Conservation (phyloP, 2,329 filamentous ascomycete genomes). For the Bipolaris bicolor region DNA sequence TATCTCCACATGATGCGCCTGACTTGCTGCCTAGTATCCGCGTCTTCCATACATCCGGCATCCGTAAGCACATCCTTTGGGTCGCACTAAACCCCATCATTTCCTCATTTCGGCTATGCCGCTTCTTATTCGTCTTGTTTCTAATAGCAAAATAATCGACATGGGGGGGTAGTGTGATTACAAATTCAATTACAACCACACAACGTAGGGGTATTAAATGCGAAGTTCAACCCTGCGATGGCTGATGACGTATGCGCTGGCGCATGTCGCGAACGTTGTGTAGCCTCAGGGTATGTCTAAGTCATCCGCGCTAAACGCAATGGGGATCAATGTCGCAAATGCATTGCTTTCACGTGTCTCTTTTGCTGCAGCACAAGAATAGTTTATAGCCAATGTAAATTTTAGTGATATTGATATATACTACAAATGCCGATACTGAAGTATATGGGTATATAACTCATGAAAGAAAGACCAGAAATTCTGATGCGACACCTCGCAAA, state of each 20-base stretch:
- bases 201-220: background rate
- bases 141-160: background rate
- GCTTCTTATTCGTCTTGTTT: background rate
- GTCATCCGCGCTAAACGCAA: background rate
- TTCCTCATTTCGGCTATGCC: background rate
- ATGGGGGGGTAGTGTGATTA: too few species aligned
- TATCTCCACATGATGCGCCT: slow-evolving; percentile 3
- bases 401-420: background rate
- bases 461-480: background rate
- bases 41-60: background rate
- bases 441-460: slow-evolving; percentile 16
- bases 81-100: background rate
- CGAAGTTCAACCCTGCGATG: background rate
- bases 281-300: background rate
- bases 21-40: background rate
- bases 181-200: background rate
- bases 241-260: background rate
- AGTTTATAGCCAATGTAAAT: too few species aligned
- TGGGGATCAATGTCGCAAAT: background rate
- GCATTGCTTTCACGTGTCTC: background rate
- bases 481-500: background rate
- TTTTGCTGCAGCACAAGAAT: background rate
- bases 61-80: background rate
- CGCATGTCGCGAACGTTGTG: background rate
- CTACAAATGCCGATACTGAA: background rate